Evolutionary conservation across 1,139 yeast genomes (phyloP).

Genomic region (Protomyces arabidopsidicola): DNA sequence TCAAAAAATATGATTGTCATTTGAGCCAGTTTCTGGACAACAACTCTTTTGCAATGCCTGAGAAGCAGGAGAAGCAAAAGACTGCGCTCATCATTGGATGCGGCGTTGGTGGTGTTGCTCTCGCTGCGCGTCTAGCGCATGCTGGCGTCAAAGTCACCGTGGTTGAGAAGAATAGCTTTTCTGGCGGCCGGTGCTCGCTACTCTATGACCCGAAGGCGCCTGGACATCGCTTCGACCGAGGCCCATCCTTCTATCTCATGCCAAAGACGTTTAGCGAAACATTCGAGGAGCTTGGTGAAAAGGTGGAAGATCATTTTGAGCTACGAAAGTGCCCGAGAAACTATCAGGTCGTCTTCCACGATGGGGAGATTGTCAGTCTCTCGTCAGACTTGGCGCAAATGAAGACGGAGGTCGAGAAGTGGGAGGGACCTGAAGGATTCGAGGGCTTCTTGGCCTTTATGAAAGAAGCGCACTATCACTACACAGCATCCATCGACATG

Average conservation of each 20-base stretch:
- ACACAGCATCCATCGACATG: conserved; percentile 22
- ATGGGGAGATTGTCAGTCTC: conserved; percentile 21
- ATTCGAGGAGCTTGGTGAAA: conserved; percentile 24
- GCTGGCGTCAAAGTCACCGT: conserved; percentile 27
- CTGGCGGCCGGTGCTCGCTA: conserved; percentile 27
- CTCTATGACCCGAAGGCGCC: conserved; percentile 15
- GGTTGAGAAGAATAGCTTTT: conserved; percentile 25
- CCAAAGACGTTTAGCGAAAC: conserved; percentile 26
- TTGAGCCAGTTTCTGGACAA: no score
- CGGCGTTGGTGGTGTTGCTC: conserved; percentile 26
- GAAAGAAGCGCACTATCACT: conserved; percentile 28
- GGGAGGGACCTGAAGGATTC: conserved; percentile 25
- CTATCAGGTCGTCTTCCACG: conserved; percentile 27
- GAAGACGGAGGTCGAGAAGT: conserved; percentile 27
- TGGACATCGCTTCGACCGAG: conserved; percentile 25
- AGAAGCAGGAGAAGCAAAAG: neutral
- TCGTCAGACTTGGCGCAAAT: conserved; percentile 26
- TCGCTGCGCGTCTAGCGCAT: conserved; percentile 26
- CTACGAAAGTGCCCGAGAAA: conserved; percentile 19
- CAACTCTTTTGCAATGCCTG: no score
- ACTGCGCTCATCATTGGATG: conserved; percentile 24
- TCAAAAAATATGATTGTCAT: neutral
- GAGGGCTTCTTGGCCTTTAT: conserved; percentile 23
- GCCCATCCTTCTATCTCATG: conserved; percentile 27
- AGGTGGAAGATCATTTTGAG: conserved; percentile 17